Evolutionary conservation across 306 rosid genomes (phyloP), one percentile per base, ranked within the genome.

Genomic region (Mimosa bimucronata): DNA sequence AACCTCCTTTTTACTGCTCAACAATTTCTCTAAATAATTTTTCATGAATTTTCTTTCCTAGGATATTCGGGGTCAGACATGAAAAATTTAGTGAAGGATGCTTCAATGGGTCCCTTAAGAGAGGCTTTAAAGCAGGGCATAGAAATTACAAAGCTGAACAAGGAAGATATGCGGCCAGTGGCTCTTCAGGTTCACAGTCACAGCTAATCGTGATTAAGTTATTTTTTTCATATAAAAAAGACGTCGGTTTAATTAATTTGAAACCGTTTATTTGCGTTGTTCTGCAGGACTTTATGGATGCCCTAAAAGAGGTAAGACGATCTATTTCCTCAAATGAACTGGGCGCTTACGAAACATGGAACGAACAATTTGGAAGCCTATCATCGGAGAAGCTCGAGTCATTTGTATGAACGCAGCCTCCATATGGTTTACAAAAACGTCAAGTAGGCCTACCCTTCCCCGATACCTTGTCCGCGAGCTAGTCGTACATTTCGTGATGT

Each of bases 41-140:
- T 83, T 62, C 57, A 53, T 29, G 42, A 67, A 71, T 45, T 77
- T 50, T 25, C 11, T 26, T 89, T 83, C 38, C 48, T 83, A 91
- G 97, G 99, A 37, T 95, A 95, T 81, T 95, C 97, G 12, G 98
- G 98, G 79, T 95, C 99, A 55, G 98, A 95, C 91, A 91, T 95
- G 99, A 89, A 90, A 74, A 95, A 95, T 82, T 89, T 95, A 6
- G 99, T 93, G 81, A 91, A 91, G 78, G 97, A 93, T 78, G 98
- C 99, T 68, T 90, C 97, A 29, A 88, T 95, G 98, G 99, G 99
- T 64, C 99, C 99, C 61, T 86, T 95, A n/a, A 90, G 99, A 83
- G 94, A 95, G 76, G 96, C 93, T 81, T 71, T 95, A 58, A 85
- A 31, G 53, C 91, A 85, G 83, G 99, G 98, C 74, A 86, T 85